Evolutionary conservation across 495 filamentous ascomycete species (phyloP), one percentile per base, ranked within the genome.

Genomic region (Podospora tetraspora): DNA sequence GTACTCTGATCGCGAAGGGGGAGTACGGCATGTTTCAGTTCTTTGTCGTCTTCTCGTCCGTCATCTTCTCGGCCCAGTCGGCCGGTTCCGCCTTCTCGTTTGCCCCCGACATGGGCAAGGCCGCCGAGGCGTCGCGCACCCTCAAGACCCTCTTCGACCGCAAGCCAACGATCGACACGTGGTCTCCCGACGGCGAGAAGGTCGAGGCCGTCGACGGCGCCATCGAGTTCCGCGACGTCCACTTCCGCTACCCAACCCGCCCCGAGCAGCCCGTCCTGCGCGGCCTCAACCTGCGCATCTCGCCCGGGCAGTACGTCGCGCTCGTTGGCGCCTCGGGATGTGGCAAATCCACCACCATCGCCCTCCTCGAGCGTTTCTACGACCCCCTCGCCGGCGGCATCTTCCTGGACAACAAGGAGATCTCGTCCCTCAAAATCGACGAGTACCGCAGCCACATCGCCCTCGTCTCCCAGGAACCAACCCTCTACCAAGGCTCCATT

Each of bases 1-100:
- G 93, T 32, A 89, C 84, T 3, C 83, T 95, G 56, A 89, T 97
- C 57, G 86, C 84, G n/a, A 83, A 84, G 34, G 70, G 76, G 30
- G 90, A 96, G 76, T 92, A 91, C 70, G 73, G 79, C 66, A 84
- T 92, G 74, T 89, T 92, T 73, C 88, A 90, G 63, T 97, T 96
- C 83, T 97, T 96, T 78, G 80, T 97, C 68, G 91, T 90, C 69
- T 97, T 93, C 80, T 81, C 85, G 34, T 72, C 75, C 19, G 71
- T 82, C 65, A 79, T 80, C 59, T 79, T 77, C 57, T 76, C 79
- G 22, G 75, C 79, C 13, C 77, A 79, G 71, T 76, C 79, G 1
- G 80, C 79, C 57, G 80, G 79, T 10, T 69, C 75, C 57, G 72
- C 80, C 60, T 81, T 81, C 67, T 72, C 69, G 43, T 79, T 79